These are phyloP conservation scores for Sporisorium graminicola DNA, from an alignment of 1,284 basidiomycete species.

Conservation along the genomic window DNA sequence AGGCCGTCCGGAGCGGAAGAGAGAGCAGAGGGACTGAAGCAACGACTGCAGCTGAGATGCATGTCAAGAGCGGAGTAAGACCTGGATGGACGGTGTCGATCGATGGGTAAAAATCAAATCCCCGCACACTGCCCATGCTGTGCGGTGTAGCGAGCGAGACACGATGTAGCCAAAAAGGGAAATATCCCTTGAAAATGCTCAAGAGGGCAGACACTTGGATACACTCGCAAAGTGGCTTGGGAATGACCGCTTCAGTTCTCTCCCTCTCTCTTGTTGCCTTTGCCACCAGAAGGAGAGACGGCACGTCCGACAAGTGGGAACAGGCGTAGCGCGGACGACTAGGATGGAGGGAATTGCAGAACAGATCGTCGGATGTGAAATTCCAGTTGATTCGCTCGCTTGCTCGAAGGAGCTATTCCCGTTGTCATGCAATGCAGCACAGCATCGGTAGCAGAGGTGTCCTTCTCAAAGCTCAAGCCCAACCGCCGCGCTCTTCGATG, in stretches of 20 bases:
- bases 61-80: neutral
- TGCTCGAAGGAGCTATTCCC: neutral
- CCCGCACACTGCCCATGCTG: neutral
- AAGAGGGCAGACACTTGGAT: neutral
- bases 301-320: neutral
- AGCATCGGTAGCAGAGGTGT: neutral
- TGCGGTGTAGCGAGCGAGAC: neutral
- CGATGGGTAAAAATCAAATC: neutral
- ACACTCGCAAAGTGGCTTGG: neutral
- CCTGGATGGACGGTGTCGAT: constrained; percentile 1
- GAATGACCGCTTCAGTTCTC: neutral
- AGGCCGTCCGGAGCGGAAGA: neutral
- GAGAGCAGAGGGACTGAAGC: neutral
- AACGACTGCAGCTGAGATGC: neutral
- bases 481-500: too few species aligned
- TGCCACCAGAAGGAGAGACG: neutral
- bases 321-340: neutral
- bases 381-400: constrained; percentile 13
- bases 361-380: constrained; percentile 1
- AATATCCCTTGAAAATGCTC: neutral
- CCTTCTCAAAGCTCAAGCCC: neutral
- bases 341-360: neutral
- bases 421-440: neutral
- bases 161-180: constrained; percentile 1
- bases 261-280: neutral